A percentile compares a stretch with the other conserved stretches of the same genome.
These are phyloP conservation scores for Fusarium duplospermum DNA, from an alignment of 2,329 filamentous ascomycete genomes.

Conservation along the genomic window DNA sequence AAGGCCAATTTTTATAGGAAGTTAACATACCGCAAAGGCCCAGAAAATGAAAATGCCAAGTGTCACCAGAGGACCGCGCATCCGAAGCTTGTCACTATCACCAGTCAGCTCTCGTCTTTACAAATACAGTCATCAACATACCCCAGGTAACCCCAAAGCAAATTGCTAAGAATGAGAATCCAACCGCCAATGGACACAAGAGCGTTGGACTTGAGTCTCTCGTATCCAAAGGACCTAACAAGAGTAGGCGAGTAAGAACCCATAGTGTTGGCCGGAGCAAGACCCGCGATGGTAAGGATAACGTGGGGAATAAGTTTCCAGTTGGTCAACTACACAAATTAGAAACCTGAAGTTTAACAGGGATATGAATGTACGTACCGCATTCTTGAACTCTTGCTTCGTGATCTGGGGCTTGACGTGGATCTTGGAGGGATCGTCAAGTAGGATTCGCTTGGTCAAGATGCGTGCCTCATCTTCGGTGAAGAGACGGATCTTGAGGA, in stretches of 20 bases:
- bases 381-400: slow-evolving; percentile 48
- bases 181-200: slow-evolving; percentile 52
- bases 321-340: slow-evolving; percentile 48
- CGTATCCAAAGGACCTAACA: slow-evolving; percentile 51
- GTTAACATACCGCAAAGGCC: slow-evolving; percentile 21
- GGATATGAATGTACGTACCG: slow-evolving; percentile 37
- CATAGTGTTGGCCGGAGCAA: slow-evolving; percentile 31
- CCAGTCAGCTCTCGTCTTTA: not conserved
- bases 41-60: slow-evolving; percentile 33
- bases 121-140: not conserved
- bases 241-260: slow-evolving; percentile 37
- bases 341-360: not conserved
- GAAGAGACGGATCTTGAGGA: slow-evolving; percentile 48
- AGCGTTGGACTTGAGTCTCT: slow-evolving; percentile 43
- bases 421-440: slow-evolving; percentile 48
- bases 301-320: slow-evolving; percentile 52
- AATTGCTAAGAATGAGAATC: slow-evolving; percentile 48
- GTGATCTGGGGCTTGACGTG: slow-evolving; percentile 46
- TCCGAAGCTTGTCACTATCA: slow-evolving; percentile 31
- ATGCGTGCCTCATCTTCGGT: slow-evolving; percentile 51
- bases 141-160: slow-evolving; percentile 46
- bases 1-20: not conserved
- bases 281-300: slow-evolving; percentile 32
- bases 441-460: slow-evolving; percentile 46
- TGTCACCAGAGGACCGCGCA: slow-evolving; percentile 33